Conservation (phyloP, 1,139 yeast genomes). For the Zygoascus hellenicus region DNA sequence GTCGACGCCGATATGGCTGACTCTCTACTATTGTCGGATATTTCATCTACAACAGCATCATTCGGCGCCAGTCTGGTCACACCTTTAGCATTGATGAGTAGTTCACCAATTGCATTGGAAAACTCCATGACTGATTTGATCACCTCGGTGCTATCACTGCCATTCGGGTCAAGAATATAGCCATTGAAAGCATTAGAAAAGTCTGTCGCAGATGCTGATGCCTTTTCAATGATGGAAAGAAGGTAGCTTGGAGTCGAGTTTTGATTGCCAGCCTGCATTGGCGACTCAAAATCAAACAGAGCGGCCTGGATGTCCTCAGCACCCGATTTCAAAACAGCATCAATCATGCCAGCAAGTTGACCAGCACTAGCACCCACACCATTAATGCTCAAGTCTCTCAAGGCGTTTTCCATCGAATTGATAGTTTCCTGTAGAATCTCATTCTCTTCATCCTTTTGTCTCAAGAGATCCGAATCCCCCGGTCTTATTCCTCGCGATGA, state of each 20-base stretch:
- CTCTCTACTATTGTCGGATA: constrained; percentile 47
- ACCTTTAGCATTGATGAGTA: constrained; percentile 68
- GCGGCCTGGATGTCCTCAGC: constrained; percentile 70
- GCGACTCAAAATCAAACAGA: constrained; percentile 64
- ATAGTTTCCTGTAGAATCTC: constrained; percentile 70
- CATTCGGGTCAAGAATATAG: constrained; percentile 73
- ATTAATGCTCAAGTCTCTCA: constrained; percentile 43
- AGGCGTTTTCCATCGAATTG: constrained; percentile 57
- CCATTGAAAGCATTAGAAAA: constrained; percentile 76
- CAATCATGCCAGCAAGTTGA: constrained; percentile 52
- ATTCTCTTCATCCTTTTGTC: constrained; percentile 70
- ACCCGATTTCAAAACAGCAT: constrained; percentile 65
- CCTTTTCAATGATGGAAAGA: constrained; percentile 63
- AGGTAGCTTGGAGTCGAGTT: constrained; percentile 71
- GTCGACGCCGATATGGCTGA: constrained; percentile 58
- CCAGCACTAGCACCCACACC: constrained; percentile 47
- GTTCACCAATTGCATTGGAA: constrained; percentile 58
- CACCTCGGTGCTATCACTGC: constrained; percentile 56
- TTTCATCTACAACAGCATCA: constrained; percentile 47
- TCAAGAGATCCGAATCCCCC: constrained; percentile 39
- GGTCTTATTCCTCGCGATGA: constrained; percentile 25
- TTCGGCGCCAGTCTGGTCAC: constrained; percentile 50
- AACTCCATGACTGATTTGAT: constrained; percentile 65
- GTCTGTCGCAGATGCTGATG: constrained; percentile 69
- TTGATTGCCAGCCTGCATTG: constrained; percentile 80